Evolutionary conservation across 176 grass and related monocot species (phyloP), one percentile per base, ranked within the genome.

Genomic region (Bolboschoenus planiculmis): DNA sequence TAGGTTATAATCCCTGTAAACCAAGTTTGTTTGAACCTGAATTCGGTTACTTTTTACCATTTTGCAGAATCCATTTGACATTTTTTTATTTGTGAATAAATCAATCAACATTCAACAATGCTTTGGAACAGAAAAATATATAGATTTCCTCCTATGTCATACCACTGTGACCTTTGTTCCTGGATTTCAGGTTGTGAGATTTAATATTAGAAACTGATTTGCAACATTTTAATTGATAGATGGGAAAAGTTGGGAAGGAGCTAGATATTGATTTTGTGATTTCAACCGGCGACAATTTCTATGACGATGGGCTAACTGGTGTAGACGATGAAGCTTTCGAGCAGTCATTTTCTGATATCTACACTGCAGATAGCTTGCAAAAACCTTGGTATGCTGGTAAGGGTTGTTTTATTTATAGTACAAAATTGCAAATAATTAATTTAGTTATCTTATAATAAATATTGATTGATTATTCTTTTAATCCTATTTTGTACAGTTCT

Each of bases 221-320:
- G 58, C 23, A 61, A 30, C 23, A 4, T 4, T 61, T 29, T 57
- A 23, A 8, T 56, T 24, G 50, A 16, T 67, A 97, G 94, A 97
- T 97, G 94, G 94, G 92, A 18, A 78, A 79, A 57, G 47, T 91
- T 30, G 94, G 92, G 9, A 80, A 91, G 85, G 57, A 85, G 46
- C 61, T 94, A 30, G 58, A 42, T 36, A 88, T 93, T 51, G 94
- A 97, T 78, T 97, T 94, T 83, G 58, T 97, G 2, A 61, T 97
- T 75, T 97, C 95, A 29, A 88, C 92, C 1, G 95, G 95, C 0
- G 95, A 97, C 59, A 94, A 94, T 58, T 92, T 97, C 85, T 97
- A 97, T 75, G 82, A 94, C 2, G 51, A 91, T 2, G 95, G 95
- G 43, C 83, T 97, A 29, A 63, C 90, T 9, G 85, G 90, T 16